Conservation (phyloP, 768 basidiomycete species). For the Lactarius psammicola region DNA sequence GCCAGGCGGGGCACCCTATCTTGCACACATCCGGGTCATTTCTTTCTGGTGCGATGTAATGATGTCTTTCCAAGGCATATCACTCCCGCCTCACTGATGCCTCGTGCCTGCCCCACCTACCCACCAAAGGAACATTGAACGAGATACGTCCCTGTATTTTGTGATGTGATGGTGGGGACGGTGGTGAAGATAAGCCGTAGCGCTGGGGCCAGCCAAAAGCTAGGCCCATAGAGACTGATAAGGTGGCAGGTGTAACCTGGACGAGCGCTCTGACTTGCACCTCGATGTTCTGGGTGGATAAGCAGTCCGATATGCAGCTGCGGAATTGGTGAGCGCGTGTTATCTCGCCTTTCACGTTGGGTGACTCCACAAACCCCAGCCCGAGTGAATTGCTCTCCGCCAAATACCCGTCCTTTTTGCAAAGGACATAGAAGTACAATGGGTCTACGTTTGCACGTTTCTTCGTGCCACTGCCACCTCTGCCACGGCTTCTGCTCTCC, state of each 20-base stretch:
- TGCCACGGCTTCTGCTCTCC: neutral
- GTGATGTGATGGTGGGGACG: neutral
- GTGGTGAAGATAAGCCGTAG: conserved; percentile 13
- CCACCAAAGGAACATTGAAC: neutral
- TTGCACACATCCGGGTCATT: neutral
- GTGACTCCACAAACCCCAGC: neutral
- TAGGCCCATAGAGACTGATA: conserved; percentile 5
- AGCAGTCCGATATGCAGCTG: neutral
- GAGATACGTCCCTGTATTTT: conserved; percentile 1
- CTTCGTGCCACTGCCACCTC: neutral
- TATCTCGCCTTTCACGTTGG: neutral
- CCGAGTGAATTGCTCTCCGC: conserved; percentile 3
- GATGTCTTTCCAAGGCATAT: conserved; percentile 1
- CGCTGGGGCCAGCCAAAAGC: neutral
- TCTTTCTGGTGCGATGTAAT: conserved; percentile 1
- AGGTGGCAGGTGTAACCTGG: neutral
- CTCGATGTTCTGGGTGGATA: neutral
- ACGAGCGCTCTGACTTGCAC: neutral
- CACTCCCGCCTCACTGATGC: neutral
- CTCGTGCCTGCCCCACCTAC: conserved; percentile 14
- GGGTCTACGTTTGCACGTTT: neutral
- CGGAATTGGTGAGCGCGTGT: neutral
- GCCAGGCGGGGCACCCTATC: neutral
- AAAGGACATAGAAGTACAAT: neutral
- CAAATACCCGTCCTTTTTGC: neutral